phyloP scores from a whole-genome alignment of 2,329 filamentous ascomycete species.

The Pseudogymnoascus pannorum region DNA sequence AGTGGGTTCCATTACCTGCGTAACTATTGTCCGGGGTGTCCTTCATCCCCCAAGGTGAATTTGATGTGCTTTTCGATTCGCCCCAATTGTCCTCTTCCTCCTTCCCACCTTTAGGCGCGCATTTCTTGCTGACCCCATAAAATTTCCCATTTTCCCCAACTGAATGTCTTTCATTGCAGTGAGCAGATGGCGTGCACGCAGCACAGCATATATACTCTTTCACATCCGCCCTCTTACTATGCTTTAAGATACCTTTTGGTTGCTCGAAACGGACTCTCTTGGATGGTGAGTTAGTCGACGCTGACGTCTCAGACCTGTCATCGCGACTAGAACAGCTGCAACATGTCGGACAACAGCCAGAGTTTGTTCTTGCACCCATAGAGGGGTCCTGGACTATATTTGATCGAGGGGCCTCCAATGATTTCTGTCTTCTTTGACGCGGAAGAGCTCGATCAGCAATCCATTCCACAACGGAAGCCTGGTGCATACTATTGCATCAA shows the following conservation, averaged over 20 bases:
- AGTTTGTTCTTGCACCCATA: not conserved
- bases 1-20: not conserved
- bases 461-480: not conserved
- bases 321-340: not conserved
- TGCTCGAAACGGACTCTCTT: conserved; percentile 2
- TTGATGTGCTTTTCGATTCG: not conserved
- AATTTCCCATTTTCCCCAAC: not conserved
- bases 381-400: not conserved
- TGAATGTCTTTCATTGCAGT: not conserved
- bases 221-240: not conserved
- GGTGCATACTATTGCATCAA: not conserved
- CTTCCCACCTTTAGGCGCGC: not conserved
- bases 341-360: not conserved
- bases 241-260: not conserved
- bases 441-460: not conserved
- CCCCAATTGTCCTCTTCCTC: not conserved
- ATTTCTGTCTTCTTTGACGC: not conserved
- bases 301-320: not conserved
- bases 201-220: not conserved
- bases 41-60: not conserved
- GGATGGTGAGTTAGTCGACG: not conserved
- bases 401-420: not conserved
- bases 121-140: not conserved
- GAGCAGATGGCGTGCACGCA: not conserved
- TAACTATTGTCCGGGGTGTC: not conserved